Conservation (phyloP, 805 yeast genomes). For the Suhomyces xylopsoci region DNA sequence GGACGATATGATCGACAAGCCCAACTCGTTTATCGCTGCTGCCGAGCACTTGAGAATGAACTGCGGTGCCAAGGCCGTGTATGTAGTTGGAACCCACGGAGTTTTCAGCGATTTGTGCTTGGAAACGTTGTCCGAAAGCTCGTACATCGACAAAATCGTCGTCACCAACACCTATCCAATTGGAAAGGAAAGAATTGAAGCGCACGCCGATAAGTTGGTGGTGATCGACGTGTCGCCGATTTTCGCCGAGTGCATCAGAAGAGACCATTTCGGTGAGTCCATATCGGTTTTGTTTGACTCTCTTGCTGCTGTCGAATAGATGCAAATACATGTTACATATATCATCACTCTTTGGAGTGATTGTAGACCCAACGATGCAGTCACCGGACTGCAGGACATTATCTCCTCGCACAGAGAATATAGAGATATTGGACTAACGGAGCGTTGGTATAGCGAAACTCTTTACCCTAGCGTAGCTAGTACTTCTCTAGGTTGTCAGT, state of each 20-base stretch:
- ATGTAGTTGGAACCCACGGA: conserved; percentile 94
- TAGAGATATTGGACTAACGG: conserved; percentile 51
- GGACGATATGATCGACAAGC: conserved; percentile 97
- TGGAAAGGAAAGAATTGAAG: conserved; percentile 53
- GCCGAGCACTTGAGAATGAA: conserved; percentile 95
- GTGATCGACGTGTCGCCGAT: conserved; percentile 93
- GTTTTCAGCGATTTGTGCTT: conserved; percentile 85
- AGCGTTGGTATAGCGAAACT: conserved; percentile 48
- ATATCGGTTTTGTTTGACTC: conserved; percentile 91
- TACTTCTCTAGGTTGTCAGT: background rate
- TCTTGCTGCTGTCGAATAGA: conserved; percentile 53
- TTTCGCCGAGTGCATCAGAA: conserved; percentile 96
- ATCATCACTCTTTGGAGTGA: conserved; percentile 2
- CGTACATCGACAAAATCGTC: conserved; percentile 84
- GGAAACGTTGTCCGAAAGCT: conserved; percentile 71
- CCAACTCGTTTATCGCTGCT: conserved; percentile 90
- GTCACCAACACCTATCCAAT: conserved; percentile 97
- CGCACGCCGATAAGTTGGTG: conserved; percentile 61
- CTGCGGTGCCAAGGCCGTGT: conserved; percentile 93
- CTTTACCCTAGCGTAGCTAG: background rate
- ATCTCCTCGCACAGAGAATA: conserved; percentile 15
- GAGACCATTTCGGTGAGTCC: conserved; percentile 98
- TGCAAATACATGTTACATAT: background rate
- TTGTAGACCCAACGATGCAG: conserved; percentile 48
- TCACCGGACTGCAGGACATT: conserved; percentile 53